Percentiles rank a stretch among this genome's conserved stretches.
Conservation (phyloP, 2,329 filamentous ascomycete species). For the Xylaria sp. region DNA sequence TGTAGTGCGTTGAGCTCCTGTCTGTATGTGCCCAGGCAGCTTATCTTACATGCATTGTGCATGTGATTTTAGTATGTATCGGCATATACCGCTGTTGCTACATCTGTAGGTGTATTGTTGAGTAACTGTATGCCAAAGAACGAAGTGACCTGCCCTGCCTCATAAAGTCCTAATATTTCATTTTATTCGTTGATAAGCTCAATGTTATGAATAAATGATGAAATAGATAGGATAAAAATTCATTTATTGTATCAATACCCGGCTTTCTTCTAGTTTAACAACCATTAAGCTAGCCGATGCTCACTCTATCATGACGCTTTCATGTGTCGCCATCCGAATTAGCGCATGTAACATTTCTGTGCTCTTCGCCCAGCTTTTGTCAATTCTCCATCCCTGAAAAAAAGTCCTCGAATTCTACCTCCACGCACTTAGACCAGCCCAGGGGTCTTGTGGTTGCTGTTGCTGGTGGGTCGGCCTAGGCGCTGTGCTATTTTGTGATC, state of each 20-base stretch:
- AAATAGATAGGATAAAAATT: background rate
- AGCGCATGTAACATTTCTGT: constrained; percentile 5
- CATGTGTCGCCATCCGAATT: constrained; percentile 11
- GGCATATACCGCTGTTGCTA: background rate
- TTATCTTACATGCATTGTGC: background rate
- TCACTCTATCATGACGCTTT: constrained; percentile 25
- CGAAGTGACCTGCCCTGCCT: background rate
- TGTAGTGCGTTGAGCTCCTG: background rate
- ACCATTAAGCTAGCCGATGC: constrained; percentile 5
- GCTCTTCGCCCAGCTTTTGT: background rate
- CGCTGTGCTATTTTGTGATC: constrained; percentile 43
- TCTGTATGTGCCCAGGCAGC: background rate
- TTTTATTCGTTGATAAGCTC: background rate
- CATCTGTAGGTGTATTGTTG: background rate
- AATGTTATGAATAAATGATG: background rate
- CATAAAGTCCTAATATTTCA: background rate
- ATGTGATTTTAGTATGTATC: constrained; percentile 3
- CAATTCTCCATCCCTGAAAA: background rate
- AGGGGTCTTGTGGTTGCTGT: constrained; percentile 59
- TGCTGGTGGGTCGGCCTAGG: constrained; percentile 52
- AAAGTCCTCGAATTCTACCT: constrained; percentile 51
- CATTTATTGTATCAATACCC: constrained; percentile 13
- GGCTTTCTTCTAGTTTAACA: constrained; percentile 22
- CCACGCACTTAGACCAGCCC: constrained; percentile 64
- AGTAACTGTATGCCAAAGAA: background rate